phyloP scores from a whole-genome alignment of 495 filamentous ascomycete genomes.

The Copromyces sp. region DNA sequence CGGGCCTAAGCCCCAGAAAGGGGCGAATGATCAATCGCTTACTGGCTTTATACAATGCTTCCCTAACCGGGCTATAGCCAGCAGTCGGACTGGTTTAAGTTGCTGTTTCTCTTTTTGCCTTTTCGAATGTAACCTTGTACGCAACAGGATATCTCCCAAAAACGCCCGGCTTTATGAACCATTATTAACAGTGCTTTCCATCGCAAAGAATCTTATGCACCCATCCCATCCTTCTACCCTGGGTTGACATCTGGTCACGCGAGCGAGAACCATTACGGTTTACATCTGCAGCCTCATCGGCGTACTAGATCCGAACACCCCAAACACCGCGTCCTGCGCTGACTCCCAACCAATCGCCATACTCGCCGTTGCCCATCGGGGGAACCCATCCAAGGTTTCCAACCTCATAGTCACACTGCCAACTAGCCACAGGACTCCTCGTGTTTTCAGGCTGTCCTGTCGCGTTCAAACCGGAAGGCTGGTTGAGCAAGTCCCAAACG shows the following conservation, averaged over 20 bases:
- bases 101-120: neutral
- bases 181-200: neutral
- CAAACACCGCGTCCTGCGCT: constrained; percentile 85
- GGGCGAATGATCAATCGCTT: neutral
- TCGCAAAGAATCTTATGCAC: neutral
- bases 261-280: neutral
- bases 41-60: neutral
- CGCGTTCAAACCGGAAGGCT: constrained; percentile 31
- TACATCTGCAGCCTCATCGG: neutral
- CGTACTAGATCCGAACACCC: constrained; percentile 39
- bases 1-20: neutral
- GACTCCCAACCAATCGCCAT: constrained; percentile 89
- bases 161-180: neutral
- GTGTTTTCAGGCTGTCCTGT: constrained; percentile 43
- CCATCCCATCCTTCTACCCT: neutral
- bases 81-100: neutral
- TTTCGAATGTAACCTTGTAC: neutral
- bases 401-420: constrained; percentile 95
- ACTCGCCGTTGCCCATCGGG: constrained; percentile 57
- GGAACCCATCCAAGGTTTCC: constrained; percentile 93
- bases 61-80: neutral
- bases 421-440: constrained; percentile 66
- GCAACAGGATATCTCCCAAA: neutral
- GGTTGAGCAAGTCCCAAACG: constrained; percentile 85
- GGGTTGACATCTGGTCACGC: neutral